Base-by-base conservation (phyloP, 2,329 filamentous ascomycete species). In the Fusarium heterosporum region DNA sequence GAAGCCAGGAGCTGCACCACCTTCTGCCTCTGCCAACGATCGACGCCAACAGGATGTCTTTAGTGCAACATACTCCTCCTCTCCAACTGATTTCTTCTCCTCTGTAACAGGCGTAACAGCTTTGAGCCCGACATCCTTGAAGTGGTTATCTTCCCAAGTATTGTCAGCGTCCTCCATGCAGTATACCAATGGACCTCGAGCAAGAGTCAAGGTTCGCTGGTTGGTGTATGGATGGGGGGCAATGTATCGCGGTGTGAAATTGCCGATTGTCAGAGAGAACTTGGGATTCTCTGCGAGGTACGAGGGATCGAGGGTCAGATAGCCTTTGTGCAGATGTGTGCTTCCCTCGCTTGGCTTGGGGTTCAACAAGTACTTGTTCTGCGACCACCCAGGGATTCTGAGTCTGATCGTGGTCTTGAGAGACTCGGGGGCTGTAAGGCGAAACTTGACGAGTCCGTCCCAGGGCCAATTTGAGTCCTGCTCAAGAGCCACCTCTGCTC, bases 121-220 rank as follows among this genome's bases (percentile, higher is more conserved):
- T 11, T 38, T 53, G 0, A 69, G 32, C 1, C 53, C 45, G 6
- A 50, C 30, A 8, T 68, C 65, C 29, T 68, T 68, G 28, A 68
- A 68, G 45, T 68, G 60, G 8, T 68, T 65, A 0, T 14, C 39
- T 12, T 68, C 60, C 65, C 64, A 68, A 0, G n/a, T 0, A 12
- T 68, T 68, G 7, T 68, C 64, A 3, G 45, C 69, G 55, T 89
- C 87, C 69, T 90, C 87, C 6, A 85, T 80, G 58, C 86, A 89
- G 73, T 89, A 89, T 7, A 89, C 77, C 8, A 89, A 70, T 0
- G 87, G 87, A 0, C 87, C 87, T 6, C 86, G 80, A 3, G 82
- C 85, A 8, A 89, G 73, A 2, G 83, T 80, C 36, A 87, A 65
- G 3, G 83, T 85, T n/a, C 81, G 75, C 68, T 88, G 85, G 65